Percentiles rank a stretch among this genome's conserved stretches.
phyloP scores from a whole-genome alignment of 805 yeast genomes.

The Yamadazyma phyllophila region DNA sequence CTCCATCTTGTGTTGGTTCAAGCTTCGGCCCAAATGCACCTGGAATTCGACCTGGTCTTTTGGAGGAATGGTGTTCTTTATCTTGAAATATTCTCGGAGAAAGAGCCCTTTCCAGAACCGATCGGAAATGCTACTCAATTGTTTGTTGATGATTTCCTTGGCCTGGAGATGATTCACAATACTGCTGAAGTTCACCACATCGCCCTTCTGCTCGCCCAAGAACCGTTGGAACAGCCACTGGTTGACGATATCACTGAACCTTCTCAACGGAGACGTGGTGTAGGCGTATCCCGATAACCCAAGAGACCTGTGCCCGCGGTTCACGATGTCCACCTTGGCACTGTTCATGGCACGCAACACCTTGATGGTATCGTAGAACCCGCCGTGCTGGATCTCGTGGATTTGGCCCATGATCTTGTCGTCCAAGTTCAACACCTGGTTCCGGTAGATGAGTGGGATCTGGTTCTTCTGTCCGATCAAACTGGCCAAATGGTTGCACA shows the following conservation, averaged over 20 bases:
- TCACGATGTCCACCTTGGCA: conserved; percentile 48
- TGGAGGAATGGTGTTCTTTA: conserved; percentile 4
- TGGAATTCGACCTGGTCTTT: conserved; percentile 9
- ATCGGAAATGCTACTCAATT: conserved; percentile 23
- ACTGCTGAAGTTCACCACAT: conserved; percentile 11
- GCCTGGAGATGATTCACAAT: conserved; percentile 32
- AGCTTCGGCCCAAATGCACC: conserved; percentile 12
- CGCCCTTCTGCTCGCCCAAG: conserved; percentile 4
- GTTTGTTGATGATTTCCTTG: conserved; percentile 26
- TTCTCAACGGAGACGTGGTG: conserved; percentile 85
- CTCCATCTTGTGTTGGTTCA: conserved; percentile 4
- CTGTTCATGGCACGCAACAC: conserved; percentile 48
- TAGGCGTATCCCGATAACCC: conserved; percentile 66
- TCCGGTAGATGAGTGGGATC: conserved; percentile 53
- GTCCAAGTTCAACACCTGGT: conserved; percentile 30
- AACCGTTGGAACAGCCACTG: conserved; percentile 63
- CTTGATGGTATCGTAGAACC: conserved; percentile 40
- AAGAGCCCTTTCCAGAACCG: conserved; percentile 40
- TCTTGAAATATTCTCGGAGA: conserved; percentile 25
- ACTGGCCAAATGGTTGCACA: conserved; percentile 67
- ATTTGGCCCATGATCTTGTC: conserved; percentile 23
- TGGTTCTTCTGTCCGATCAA: conserved; percentile 38
- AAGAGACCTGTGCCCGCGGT: conserved; percentile 56
- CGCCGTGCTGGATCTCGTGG: conserved; percentile 15
- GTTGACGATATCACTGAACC: conserved; percentile 75